Conservation (phyloP, 306 rosid species). For the Dalbergia cochinchinensis region DNA sequence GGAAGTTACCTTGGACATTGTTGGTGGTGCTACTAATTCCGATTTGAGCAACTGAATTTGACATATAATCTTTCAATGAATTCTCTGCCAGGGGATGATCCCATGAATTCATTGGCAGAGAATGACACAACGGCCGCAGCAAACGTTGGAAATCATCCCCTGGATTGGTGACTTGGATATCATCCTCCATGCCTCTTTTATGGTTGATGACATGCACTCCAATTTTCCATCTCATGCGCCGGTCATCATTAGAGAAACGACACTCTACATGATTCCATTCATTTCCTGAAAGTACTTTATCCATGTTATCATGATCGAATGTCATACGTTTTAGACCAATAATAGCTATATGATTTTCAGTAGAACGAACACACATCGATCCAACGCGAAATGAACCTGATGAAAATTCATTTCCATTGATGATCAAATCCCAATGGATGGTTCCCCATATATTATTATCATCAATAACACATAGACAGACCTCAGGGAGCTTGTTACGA, state of each 20-base stretch:
- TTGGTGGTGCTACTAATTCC: no score
- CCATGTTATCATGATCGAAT: not conserved
- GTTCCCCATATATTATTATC: no score
- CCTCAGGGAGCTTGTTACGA: not conserved
- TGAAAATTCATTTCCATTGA: not conserved
- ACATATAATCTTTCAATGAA: no score
- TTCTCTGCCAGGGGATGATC: no score
- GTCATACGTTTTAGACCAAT: not conserved
- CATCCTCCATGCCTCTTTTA: not conserved
- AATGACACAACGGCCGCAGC: no score
- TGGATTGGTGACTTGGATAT: not conserved
- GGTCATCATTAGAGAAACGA: not conserved
- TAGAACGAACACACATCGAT: no score
- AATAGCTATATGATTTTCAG: not conserved
- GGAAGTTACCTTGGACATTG: no score
- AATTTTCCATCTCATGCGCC: not conserved
- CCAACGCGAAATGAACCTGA: not conserved
- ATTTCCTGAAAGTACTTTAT: not conserved
- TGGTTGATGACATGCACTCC: not conserved
- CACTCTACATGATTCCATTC: conserved; percentile 2
- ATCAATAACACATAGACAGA: not conserved
- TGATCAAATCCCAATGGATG: not conserved
- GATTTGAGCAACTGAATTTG: no score
- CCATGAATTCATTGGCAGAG: no score
- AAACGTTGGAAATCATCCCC: no score